phyloP scores from a whole-genome alignment of 306 rosid genomes.

The barrel medic (Medicago truncatula) region MtrunA17r5.0-ANR NC_053042.1:40207501-40208000 shows the following conservation, averaged over 20 bases:
- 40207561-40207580: too few species aligned
- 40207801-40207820: not conserved
- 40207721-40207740: not conserved
- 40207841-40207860: conserved; percentile 36
- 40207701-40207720: not conserved
- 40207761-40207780: conserved; percentile 26
- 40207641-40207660: conserved; percentile 4
- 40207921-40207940: conserved; percentile 88
- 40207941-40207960: conserved; percentile 54
- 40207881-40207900: conserved; percentile 87
- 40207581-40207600: too few species aligned
- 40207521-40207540: too few species aligned
- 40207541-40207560: too few species aligned
- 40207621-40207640: not conserved
- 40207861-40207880: conserved; percentile 47
- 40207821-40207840: conserved; percentile 25
- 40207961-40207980: not conserved
- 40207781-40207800: conserved; percentile 7
- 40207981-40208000: not conserved
- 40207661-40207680: conserved; percentile 7
- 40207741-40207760: conserved; percentile 9
- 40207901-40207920: conserved; percentile 89
- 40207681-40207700: conserved; percentile 24
- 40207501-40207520: too few species aligned
- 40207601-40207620: too few species aligned